Conservation (phyloP, 352 stramenopile species). For the Paralagenidium karlingii region DNA sequence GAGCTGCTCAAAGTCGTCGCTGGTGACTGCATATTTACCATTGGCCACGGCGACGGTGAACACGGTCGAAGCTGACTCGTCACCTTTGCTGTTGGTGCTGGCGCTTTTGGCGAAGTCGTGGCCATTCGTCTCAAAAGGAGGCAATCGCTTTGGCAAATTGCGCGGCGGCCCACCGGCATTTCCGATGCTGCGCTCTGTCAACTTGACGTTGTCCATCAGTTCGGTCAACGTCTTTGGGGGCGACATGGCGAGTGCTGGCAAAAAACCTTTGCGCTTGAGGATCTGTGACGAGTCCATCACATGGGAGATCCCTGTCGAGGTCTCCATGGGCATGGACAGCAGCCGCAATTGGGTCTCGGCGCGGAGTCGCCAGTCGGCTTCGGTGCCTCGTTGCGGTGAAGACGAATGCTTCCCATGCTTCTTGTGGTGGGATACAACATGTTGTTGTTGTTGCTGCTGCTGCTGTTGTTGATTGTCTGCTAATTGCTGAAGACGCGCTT, state of each 20-base stretch:
- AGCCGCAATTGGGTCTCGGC: slow-evolving; percentile 54
- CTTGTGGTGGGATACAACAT: neutral
- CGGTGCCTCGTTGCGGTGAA: neutral
- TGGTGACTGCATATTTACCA: too few relatives aligned
- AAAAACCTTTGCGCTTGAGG: slow-evolving; percentile 56
- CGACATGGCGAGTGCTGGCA: slow-evolving; percentile 40
- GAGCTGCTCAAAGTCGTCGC: slow-evolving; percentile 42
- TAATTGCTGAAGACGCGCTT: too few relatives aligned
- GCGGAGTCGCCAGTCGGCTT: slow-evolving; percentile 30
- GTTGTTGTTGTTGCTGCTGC: too few relatives aligned
- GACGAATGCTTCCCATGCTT: neutral
- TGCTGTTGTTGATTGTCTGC: too few relatives aligned
- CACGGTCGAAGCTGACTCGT: too few relatives aligned
- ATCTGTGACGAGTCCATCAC: slow-evolving; percentile 60
- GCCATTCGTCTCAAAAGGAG: too few relatives aligned
- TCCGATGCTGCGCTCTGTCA: slow-evolving; percentile 6
- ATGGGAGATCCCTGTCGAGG: slow-evolving; percentile 25
- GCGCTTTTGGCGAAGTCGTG: too few relatives aligned
- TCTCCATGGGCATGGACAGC: slow-evolving; percentile 55
- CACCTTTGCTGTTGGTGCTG: too few relatives aligned
- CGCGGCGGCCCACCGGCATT: slow-evolving; percentile 8
- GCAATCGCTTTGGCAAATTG: too few relatives aligned
- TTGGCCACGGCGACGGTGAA: too few relatives aligned
- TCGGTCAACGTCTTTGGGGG: slow-evolving; percentile 49
- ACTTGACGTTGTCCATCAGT: slow-evolving; percentile 33